These are phyloP conservation scores for Fonsecaea erecta DNA, from an alignment of 2,329 filamentous ascomycete species.

Conservation along the genomic window DNA sequence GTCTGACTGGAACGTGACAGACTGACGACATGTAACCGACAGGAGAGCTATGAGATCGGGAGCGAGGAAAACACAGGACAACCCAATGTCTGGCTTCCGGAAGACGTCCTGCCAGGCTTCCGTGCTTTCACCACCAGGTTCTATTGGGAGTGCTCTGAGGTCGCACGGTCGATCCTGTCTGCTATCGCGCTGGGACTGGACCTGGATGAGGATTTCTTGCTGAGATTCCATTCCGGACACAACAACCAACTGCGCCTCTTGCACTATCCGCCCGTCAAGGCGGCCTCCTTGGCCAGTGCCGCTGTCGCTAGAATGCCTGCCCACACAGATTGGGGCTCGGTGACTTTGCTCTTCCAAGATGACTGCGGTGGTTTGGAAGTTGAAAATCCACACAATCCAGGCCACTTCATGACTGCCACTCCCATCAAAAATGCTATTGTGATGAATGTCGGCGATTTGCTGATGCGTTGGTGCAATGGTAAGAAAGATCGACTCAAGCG, in stretches of 20 bases:
- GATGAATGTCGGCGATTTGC: slow-evolving; percentile 57
- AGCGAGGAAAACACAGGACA: too few relatives aligned
- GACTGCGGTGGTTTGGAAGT: slow-evolving; percentile 57
- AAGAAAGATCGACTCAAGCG: slow-evolving; percentile 4
- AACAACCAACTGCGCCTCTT: slow-evolving; percentile 66
- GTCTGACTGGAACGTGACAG: too few relatives aligned
- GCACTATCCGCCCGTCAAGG: slow-evolving; percentile 60
- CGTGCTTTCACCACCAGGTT: too few relatives aligned
- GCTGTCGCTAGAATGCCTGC: slow-evolving; percentile 56
- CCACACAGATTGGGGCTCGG: slow-evolving; percentile 60
- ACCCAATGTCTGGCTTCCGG: too few relatives aligned
- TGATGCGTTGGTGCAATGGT: slow-evolving; percentile 59
- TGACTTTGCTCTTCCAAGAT: slow-evolving; percentile 62
- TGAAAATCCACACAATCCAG: slow-evolving; percentile 48
- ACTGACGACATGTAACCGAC: too few relatives aligned
- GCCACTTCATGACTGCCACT: slow-evolving; percentile 48
- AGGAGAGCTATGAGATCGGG: too few relatives aligned
- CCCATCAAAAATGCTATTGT: slow-evolving; percentile 48
- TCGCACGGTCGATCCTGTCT: slow-evolving; percentile 51
- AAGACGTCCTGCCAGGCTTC: too few relatives aligned
- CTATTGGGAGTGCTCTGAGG: slow-evolving; percentile 46
- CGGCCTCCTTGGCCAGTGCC: slow-evolving; percentile 48
- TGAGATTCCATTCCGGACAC: slow-evolving; percentile 57
- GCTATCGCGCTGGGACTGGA: slow-evolving; percentile 54
- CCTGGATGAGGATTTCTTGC: slow-evolving; percentile 52